These are phyloP conservation scores for Penicillium sclerotiorum DNA, from an alignment of 2,329 filamentous ascomycete species.

Conservation along the genomic window DNA sequence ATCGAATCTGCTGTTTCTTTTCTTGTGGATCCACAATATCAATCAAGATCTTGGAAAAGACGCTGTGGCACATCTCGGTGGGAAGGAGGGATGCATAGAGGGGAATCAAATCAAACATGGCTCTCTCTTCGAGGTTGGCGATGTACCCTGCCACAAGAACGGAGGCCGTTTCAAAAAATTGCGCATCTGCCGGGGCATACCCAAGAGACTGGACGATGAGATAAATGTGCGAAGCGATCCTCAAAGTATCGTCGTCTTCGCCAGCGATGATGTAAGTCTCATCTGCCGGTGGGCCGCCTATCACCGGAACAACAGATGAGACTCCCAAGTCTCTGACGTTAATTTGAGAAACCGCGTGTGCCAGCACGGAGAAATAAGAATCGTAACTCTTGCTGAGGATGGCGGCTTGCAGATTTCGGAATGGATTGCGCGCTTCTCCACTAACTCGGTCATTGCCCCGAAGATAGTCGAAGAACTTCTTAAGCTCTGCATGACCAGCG, in stretches of 20 bases:
- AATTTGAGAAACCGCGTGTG: slow-evolving; percentile 44
- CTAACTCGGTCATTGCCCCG: slow-evolving; percentile 39
- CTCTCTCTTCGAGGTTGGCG: slow-evolving; percentile 71
- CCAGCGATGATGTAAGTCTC: slow-evolving; percentile 49
- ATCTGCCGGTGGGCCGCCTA: slow-evolving; percentile 55
- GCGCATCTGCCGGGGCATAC: slow-evolving; percentile 51
- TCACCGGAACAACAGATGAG: slow-evolving; percentile 37
- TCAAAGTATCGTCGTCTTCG: slow-evolving; percentile 61
- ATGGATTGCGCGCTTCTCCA: slow-evolving; percentile 46
- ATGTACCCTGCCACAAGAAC: slow-evolving; percentile 77
- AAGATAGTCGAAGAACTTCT: slow-evolving; percentile 41
- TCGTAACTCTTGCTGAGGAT: slow-evolving; percentile 48
- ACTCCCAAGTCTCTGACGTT: slow-evolving; percentile 29
- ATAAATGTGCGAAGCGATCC: slow-evolving; percentile 69
- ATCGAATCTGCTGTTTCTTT: slow-evolving; percentile 68
- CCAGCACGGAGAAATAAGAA: slow-evolving; percentile 44
- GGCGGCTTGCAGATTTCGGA: slow-evolving; percentile 47
- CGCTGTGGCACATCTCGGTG: slow-evolving; percentile 65
- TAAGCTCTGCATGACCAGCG: slow-evolving; percentile 41
- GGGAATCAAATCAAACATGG: slow-evolving; percentile 77
- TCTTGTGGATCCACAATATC: slow-evolving; percentile 68
- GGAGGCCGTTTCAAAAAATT: slow-evolving; percentile 64
- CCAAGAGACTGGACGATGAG: slow-evolving; percentile 66
- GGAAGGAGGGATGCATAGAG: slow-evolving; percentile 83
- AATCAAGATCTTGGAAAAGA: slow-evolving; percentile 75